Evolutionary conservation across 140 eudicot genomes (phyloP), one percentile per base, ranked within the genome.

Genomic region (Bidens hawaiensis): DNA sequence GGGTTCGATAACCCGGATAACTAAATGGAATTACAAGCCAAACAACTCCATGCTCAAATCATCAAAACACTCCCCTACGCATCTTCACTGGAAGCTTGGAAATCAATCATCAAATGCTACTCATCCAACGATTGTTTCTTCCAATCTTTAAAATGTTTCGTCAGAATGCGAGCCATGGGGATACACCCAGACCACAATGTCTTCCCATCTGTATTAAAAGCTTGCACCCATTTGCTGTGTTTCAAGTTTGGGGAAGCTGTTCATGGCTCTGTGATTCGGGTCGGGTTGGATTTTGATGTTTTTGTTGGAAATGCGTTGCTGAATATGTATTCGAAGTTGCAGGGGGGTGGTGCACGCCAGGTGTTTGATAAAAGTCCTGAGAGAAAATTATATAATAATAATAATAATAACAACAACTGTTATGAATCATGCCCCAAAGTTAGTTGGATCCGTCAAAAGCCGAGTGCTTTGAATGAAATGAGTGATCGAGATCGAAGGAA

Each of bases 41-140:
- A 76, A 45, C 88, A 89, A 60, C 78, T 85, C 48, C 97, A 85
- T 71, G 95, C 90, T 64, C 90, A 82, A 14, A 62, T 85, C 72
- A 36, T 82, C 65, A 82, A 80, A 64, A 62, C 80, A 70, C 22
- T 43, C 11, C 68, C 76, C 0, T n/a, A n/a, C n/a, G n/a, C n/a
- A n/a, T 77, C 78, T 0, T 68, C 95, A 13, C 14, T 78, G 22
- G 50, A 52, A 24, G 96, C 84, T 18, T 88, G 83, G 82, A 88
- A 82, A 42, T 80, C 87, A 1, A 62, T 82, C 58, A 78, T 89
- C 65, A 89, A 64, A 50, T 85, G 89, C 27, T 83, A 84, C 71
- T 62, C 95, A 49, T 82, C 86, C 68, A 76, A 30, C 34, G 81
- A 74, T 4, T 42, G 22, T 36, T 89, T 71, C 22, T 42, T 42